Evolutionary conservation across 805 yeast genomes (phyloP), one percentile per base, ranked within the genome.

Genomic region (Wickerhamiella parazyma): DNA sequence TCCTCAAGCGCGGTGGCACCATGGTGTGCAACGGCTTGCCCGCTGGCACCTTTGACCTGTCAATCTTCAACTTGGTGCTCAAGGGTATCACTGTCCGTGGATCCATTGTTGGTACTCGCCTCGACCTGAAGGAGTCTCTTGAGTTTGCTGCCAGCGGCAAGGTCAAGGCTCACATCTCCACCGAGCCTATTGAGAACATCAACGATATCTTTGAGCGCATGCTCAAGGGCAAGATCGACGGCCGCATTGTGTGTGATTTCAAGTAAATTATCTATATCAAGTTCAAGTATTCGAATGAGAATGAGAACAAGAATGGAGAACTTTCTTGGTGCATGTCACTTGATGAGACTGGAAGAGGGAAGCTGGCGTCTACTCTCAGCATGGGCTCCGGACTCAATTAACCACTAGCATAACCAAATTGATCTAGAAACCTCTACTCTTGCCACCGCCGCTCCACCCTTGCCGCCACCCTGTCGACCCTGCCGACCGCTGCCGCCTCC

Each of bases 61-160:
- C 75, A 46, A 84, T 84, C 44, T 79, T 82, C 68, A 67, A 70
- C 51, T 75, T 80, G 42, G 93, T 83, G 48, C 78, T 80, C 53
- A 79, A 73, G 66, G 74, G 83, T 47, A 68, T 80, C 61, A 68
- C 69, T 57, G 78, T 83, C 59, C 75, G 70, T 62, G 94, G 91
- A 55, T 81, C 93, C 42, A 80, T 80, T 60, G 94, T 83, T 50
- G 94, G 94, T 56, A 81, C 81, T 75, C 78, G 93, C 67, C 80
- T 80, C 51, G 94, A 84, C 66, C 74, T 89, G 51, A 72, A 78
- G 50, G 87, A 81, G 69, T 86, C 89, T 45, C 64, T 80, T 51
- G 82, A 78, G 55, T 79, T 80, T 72, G 78, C 77, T 64, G 50
- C 69, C 53, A 71, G 83, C 62, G 89, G 87, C 49, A 66, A 75